phyloP scores from a whole-genome alignment of 768 basidiomycete species.

The Russula griseocarnosa region DNA sequence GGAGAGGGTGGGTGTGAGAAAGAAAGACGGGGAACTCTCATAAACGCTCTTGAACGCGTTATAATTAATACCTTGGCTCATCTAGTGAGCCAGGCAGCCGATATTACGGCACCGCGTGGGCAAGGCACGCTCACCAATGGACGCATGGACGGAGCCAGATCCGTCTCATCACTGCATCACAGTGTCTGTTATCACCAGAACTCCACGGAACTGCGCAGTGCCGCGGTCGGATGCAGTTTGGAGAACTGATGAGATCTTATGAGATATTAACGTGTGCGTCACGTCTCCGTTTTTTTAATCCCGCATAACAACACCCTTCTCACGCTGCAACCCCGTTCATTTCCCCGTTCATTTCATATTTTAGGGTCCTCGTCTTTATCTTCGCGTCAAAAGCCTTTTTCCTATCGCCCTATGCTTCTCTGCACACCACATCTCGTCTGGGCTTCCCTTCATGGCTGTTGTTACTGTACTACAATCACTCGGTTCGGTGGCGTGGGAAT shows the following conservation, averaged over 20 bases:
- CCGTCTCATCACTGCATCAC: no score
- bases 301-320: not conserved
- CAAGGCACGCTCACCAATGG: not conserved
- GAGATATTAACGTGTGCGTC: not conserved
- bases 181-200: no score
- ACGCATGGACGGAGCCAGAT: no score
- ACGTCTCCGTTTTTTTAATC: not conserved
- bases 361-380: not conserved
- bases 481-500: not conserved
- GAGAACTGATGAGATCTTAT: no score
- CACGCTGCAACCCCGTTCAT: not conserved
- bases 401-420: no score
- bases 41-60: no score
- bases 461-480: no score
- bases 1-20: not conserved
- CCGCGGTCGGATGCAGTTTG: not conserved
- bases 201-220: not conserved
- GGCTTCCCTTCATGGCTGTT: no score
- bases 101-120: not conserved
- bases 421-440: not conserved
- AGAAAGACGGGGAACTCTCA: not conserved
- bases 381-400: not conserved
- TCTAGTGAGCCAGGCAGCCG: not conserved
- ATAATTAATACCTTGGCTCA: no score
- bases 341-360: not conserved